Base-by-base conservation (phyloP, 441 rosid species). In the Bocquillonia castaneifolia region DNA sequence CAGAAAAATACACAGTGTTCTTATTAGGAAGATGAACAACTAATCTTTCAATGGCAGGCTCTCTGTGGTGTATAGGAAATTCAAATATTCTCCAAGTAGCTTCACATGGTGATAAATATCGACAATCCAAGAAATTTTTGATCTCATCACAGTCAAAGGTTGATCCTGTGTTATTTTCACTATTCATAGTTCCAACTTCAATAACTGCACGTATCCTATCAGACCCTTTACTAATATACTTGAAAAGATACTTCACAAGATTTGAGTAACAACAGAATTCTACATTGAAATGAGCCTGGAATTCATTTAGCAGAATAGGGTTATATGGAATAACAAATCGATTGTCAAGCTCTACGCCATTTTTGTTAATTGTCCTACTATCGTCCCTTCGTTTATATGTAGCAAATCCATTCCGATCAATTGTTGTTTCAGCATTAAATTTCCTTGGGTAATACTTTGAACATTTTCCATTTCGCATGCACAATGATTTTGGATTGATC, bases 321-420 rank as follows among this genome's bases (percentile, higher is more conserved):
- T 59, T 59, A 3, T 59, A 23, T 28, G 63, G 44, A 5, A 59
- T 15, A 59, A 59, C 7, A 0, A 34, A n/a, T 6, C 23, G 26
- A 20, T 59, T 59, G 12, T 59, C 63, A 17, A 36, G 0, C n/a
- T 18, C 10, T 3, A 36, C 29, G 0, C 63, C 26, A 7, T 59
- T 59, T 59, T 59, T 59, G 6, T 59, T 17, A n/a, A 59, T 5
- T 5, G 1, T 0, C 8, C 22, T 59, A 5, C 29, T 23, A 3
- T 34, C 6, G 10, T 59, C 28, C 22, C 63, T 34, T 23, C 64
- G 48, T 15, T 17, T 47, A 8, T 77, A 70, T 0, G 39, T 0
- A 4, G 44, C 55, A 31, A 61, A 74, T 8, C 78, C 78, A 15
- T 50, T 26, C 0, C 32, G 47, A 26, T 56, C 60, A 6, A 74